phyloP scores from a whole-genome alignment of 177 flowering plant species.

The Vitis hybrid region DNA sequence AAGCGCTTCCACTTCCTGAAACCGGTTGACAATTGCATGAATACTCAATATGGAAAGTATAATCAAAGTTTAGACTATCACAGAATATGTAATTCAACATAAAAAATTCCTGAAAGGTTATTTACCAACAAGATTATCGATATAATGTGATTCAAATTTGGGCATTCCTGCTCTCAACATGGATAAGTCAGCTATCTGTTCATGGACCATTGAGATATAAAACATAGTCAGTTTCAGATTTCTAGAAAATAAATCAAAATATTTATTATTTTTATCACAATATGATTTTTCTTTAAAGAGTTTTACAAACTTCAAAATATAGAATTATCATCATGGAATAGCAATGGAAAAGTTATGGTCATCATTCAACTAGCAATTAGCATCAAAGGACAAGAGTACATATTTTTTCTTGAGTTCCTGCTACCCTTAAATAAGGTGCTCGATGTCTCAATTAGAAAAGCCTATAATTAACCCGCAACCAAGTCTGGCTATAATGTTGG shows the following conservation, averaged over 20 bases:
- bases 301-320: neutral
- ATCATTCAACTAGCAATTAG: neutral
- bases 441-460: too few relatives aligned
- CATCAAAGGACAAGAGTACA: too few relatives aligned
- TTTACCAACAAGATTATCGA: slow-evolving; percentile 84
- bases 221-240: neutral
- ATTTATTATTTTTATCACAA: neutral
- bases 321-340: neutral
- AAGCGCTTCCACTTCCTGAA: slow-evolving; percentile 72
- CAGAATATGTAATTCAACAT: neutral
- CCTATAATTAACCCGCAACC: too few relatives aligned
- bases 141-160: slow-evolving; percentile 87
- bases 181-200: slow-evolving; percentile 82
- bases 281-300: neutral
- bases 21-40: slow-evolving; percentile 10
- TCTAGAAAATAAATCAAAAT: neutral
- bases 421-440: too few relatives aligned
- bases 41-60: neutral
- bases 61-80: neutral
- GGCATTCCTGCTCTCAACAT: slow-evolving; percentile 70
- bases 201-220: neutral
- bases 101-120: too few relatives aligned
- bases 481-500: too few relatives aligned
- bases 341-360: neutral
- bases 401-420: too few relatives aligned